These are phyloP conservation scores for Mycotypha africana DNA, from an alignment of 371 early-diverging fungal genomes.

Conservation along the genomic window DNA sequence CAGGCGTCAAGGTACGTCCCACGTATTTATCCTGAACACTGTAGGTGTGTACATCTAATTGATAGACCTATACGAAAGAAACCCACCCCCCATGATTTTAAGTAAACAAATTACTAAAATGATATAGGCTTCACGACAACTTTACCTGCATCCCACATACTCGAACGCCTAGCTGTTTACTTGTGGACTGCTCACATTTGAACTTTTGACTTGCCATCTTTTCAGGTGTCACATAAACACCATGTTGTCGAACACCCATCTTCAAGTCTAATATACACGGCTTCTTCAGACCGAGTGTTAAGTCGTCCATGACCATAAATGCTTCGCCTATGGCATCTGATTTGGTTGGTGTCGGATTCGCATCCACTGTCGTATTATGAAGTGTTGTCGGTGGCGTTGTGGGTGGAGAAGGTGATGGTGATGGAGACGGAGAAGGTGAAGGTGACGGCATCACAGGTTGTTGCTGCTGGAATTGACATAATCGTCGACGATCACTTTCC, in stretches of 20 bases:
- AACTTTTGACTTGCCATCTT: constrained; percentile 78
- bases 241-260: constrained; percentile 95
- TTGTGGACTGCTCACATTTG: constrained; percentile 86
- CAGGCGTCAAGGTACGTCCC: constrained; percentile 73
- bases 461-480: constrained; percentile 45
- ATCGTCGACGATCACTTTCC: constrained; percentile 63
- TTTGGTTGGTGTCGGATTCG: constrained; percentile 8
- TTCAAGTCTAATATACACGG: constrained; percentile 94
- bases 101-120: too few species aligned
- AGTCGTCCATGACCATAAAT: constrained; percentile 87
- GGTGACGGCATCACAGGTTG: background rate
- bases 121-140: too few species aligned
- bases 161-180: constrained; percentile 81
- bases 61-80: constrained; percentile 9
- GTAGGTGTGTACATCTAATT: constrained; percentile 20
- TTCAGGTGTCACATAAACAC: constrained; percentile 71
- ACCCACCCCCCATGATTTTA: too few species aligned
- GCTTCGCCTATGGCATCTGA: constrained; percentile 43
- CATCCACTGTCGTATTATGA: constrained; percentile 33
- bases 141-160: constrained; percentile 94
- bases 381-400: too few species aligned
- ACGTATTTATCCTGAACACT: constrained; percentile 86
- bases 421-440: background rate
- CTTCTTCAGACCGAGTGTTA: constrained; percentile 71
- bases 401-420: background rate